Base-by-base conservation (phyloP, 192 early-diverging fungal genomes). In the Coemansia furcata region DNA sequence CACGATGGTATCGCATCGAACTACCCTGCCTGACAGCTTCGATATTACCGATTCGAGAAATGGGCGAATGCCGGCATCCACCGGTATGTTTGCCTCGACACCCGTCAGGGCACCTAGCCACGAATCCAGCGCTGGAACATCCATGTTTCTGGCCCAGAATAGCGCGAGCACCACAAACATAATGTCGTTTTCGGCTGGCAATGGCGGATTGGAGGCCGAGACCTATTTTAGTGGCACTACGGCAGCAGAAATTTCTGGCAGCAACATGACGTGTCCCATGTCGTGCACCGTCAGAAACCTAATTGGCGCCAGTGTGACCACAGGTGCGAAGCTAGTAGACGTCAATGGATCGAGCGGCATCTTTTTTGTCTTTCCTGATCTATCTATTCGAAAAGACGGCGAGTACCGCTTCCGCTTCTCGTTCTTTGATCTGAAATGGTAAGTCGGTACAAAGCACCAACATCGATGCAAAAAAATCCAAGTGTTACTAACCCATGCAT, bases 361-460 rank as follows among this genome's bases (percentile, higher is more conserved):
- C 36, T 93, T 87, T 62, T 93, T 93, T 80, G 84, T 93, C 19
- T 93, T 93, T 62, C 91, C 90, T 12, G 91, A 93, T 60, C 73
- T 93, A 32, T 90, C 87, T 40, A 86, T 93, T 8, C 81, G 91
- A 33, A 91, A 87, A 8, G 91, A 93, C 67, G 91, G 91, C 17
- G 76, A 72, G 2, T 93, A 89, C 70, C 84, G 82, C 0, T 69
- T 93, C 19, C 73, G 77, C 17, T 90, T 91, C 71, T 87, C 87
- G 3, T 90, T 91, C 68, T 82, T 87, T 29, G 77, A 89, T 52
- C 79, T 93, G 26, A 70, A 72, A 59, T 61, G 68, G 73, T 66
- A 75, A 69, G 73, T 11, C 33, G 30, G 1, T 10, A 54, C 29
- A 54, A 10, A 29, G 14, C 8, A 8, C 10, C 23, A 8, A 23